Evolutionary conservation across 164 flowering plant species (phyloP), one percentile per base, ranked within the genome.

Genomic region (Vitis vinifera): DNA sequence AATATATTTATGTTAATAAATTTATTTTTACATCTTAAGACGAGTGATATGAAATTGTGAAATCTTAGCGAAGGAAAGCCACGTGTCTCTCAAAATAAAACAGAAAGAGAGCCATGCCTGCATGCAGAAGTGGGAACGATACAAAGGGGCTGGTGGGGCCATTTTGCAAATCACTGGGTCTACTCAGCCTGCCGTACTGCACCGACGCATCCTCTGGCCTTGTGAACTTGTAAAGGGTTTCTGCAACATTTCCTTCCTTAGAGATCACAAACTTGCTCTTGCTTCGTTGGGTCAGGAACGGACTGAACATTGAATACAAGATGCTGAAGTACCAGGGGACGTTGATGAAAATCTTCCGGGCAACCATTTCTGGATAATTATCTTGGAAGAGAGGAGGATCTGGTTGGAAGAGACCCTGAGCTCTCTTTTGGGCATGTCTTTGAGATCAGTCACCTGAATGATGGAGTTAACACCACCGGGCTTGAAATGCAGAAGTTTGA

Each of bases 331-430:
- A 91, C 97, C 97, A 96, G 1, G 97, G 97, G 58, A 93, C 97
- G 70, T 95, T 91, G 84, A 93, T 84, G 67, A 93, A 95, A 14
- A 93, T 80, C 99, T 94, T 91, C 3, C 88, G 81, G 67, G 98
- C 99, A 2, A 96, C 99, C 91, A 96, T 78, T 77, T 96, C 99
- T 31, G 99, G 99, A 69, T 96, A 96, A 77, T 96, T 96, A 61
- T 96, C 99, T 63, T 96, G 99, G 63, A 96, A 93, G 51, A 96
- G 81, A 47, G 95, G 3, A 96, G 81, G 73, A 89, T 89, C 68
- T 91, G 97, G 55, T 89, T 89, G 0, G 97, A 89, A 67, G 97
- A 95, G 23, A 84, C 93, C 73, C 99, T 81, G 10, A 96, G 91
- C 87, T 96, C 98, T 72, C 97, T 83, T 65, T 93, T 93, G 2